These are phyloP conservation scores for Diospyros lotus DNA, from an alignment of 148 eudicot genomes.

Conservation along the genomic window DNA sequence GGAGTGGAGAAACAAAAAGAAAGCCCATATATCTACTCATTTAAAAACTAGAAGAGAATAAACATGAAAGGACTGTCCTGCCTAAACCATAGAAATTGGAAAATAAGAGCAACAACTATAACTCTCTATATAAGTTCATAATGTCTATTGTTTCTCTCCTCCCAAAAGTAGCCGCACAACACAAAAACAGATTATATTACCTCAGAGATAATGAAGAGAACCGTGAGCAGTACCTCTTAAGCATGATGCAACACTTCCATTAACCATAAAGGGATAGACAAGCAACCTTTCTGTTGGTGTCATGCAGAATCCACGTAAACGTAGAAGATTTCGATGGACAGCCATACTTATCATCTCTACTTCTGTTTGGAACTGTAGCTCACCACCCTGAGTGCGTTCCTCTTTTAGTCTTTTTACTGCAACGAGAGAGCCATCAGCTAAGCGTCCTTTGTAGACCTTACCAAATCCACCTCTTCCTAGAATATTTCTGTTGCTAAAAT, in stretches of 20 bases:
- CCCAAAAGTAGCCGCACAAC: too few species aligned
- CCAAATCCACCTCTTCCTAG: constrained; percentile 87
- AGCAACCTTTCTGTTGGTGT: constrained; percentile 76
- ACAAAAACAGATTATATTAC: too few species aligned
- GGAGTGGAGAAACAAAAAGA: too few species aligned
- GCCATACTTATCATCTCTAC: constrained; percentile 88
- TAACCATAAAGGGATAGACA: constrained; percentile 71
- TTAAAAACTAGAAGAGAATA: too few species aligned
- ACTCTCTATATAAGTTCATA: too few species aligned
- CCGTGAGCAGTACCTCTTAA: constrained; percentile 48
- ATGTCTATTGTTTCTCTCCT: too few species aligned
- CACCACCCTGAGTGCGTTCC: constrained; percentile 73
- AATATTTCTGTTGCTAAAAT: constrained; percentile 57
- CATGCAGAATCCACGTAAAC: constrained; percentile 76
- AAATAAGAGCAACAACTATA: too few species aligned
- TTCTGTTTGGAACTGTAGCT: constrained; percentile 76
- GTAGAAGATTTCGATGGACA: constrained; percentile 74
- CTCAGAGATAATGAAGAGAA: not conserved
- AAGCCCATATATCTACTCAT: too few species aligned
- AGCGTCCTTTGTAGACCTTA: constrained; percentile 75
- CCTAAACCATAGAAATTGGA: too few species aligned
- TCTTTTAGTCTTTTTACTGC: constrained; percentile 81
- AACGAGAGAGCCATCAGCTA: constrained; percentile 71
- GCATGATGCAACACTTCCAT: constrained; percentile 85
- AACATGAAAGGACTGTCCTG: too few species aligned